phyloP scores from a whole-genome alignment of 129 eudicot genomes.

The Flaveria robusta region DNA sequence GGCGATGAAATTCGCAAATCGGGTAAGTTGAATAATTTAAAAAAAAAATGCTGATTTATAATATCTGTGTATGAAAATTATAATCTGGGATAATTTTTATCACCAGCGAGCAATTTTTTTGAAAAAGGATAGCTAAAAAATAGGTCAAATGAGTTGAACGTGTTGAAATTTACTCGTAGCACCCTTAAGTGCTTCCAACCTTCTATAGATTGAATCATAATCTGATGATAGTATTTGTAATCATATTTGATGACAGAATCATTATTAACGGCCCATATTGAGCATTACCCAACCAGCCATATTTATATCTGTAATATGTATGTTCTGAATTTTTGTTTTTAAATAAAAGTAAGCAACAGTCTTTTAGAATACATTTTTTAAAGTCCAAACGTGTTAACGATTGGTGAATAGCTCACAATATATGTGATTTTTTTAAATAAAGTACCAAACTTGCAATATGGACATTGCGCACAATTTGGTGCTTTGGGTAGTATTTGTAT shows the following conservation, averaged over 20 bases:
- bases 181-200: not conserved
- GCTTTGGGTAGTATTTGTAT: not conserved
- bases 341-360: too few species aligned
- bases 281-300: too few species aligned
- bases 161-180: not conserved
- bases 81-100: not conserved
- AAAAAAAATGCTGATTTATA: not conserved
- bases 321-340: too few species aligned
- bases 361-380: too few species aligned
- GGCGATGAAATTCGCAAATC: constrained; percentile 37
- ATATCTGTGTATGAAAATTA: not conserved
- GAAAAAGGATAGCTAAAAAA: not conserved
- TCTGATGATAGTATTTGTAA: not conserved
- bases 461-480: not conserved
- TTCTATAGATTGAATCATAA: not conserved
- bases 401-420: too few species aligned
- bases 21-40: constrained; percentile 41
- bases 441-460: too few species aligned
- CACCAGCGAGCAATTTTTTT: not conserved
- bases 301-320: too few species aligned
- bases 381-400: too few species aligned
- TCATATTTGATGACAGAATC: too few species aligned
- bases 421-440: too few species aligned
- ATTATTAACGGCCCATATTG: too few species aligned
- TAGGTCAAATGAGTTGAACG: not conserved